phyloP scores from a whole-genome alignment of 495 filamentous ascomycete species.

The Aspergillus affinis region DNA sequence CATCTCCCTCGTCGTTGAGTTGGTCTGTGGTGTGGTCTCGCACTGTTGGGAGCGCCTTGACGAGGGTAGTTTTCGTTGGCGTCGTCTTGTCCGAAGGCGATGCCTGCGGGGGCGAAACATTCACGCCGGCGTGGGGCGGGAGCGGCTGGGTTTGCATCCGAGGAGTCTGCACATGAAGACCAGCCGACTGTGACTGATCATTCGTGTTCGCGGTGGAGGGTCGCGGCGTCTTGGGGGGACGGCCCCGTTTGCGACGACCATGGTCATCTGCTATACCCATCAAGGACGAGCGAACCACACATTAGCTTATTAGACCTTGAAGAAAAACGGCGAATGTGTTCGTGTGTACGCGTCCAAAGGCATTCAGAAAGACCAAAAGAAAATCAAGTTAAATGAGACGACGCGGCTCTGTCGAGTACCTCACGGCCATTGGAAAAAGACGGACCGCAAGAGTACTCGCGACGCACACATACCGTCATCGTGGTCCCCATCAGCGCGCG shows the following conservation, averaged over 20 bases:
- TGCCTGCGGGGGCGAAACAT: slow-evolving; percentile 61
- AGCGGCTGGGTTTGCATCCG: slow-evolving; percentile 72
- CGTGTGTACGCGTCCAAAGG: slow-evolving; percentile 6
- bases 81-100: slow-evolving; percentile 81
- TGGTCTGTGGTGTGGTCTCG: slow-evolving; percentile 98
- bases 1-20: slow-evolving; percentile 85
- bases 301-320: slow-evolving; percentile 9
- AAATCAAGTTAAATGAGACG: slow-evolving; percentile 15
- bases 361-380: slow-evolving; percentile 7
- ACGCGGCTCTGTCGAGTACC: slow-evolving; percentile 14
- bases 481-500: slow-evolving; percentile 56
- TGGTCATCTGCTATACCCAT: slow-evolving; percentile 56
- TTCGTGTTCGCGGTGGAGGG: slow-evolving; percentile 33
- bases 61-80: slow-evolving; percentile 77
- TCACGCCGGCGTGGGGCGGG: slow-evolving; percentile 48
- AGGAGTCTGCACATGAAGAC: slow-evolving; percentile 68
- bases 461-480: slow-evolving; percentile 77
- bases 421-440: slow-evolving; percentile 9
- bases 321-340: background rate
- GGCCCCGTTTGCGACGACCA: slow-evolving; percentile 80
- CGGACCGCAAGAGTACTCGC: slow-evolving; percentile 15
- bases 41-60: slow-evolving; percentile 95
- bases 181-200: slow-evolving; percentile 51
- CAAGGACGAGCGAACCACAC: slow-evolving; percentile 3
- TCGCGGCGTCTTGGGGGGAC: slow-evolving; percentile 73